Evolutionary conservation across 2,329 filamentous ascomycete species (phyloP), one percentile per base, ranked within the genome.

Genomic region (Zymoseptoria brevis): DNA sequence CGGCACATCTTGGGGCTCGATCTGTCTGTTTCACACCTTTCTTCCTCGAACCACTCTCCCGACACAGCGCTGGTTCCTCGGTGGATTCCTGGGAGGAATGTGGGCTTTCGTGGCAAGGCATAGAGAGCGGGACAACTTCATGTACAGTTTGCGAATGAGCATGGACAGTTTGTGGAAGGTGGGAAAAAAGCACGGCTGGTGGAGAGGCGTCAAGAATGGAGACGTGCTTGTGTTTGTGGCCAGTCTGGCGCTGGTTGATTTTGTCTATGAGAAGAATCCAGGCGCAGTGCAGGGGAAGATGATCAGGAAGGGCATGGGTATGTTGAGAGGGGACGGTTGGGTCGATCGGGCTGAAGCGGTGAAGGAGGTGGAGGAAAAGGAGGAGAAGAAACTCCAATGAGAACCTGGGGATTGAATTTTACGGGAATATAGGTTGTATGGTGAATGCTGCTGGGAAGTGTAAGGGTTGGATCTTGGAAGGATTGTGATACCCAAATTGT

Each of bases 81-180:
- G 90, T 56, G 93, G 94, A 7, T 89, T 93, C 72, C 69, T 95
- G 1, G 90, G 88, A 0, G 94, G 94, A 0, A 74, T 94, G 24
- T 96, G 92, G 86, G 89, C 89, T 0, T 89, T 89, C 73, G 75
- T 96, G 1, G 87, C 91, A 70, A 79, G 86, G 51, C 78, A 79
- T 54, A 77, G 81, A 61, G 83, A 87, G 50, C 77, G 88, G 16
- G 80, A 81, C 1, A 82, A 89, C 57, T 96, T 95, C 74, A 68
- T 96, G 61, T 94, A 94, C 74, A 86, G 84, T 64, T 84, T 88
- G 29, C 82, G 92, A 1, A 77, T 87, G n/a, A 90, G 87, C 60
- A 79, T 96, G 29, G 89, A 96, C 72, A 89, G 85, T 45, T 74
- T 91, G 52, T 97, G 91, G 90, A 96, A 96, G 78, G 90, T 96